Evolutionary conservation across 2,329 filamentous ascomycete species (phyloP).

Genomic region (Sodiomyces alkalinus): DNA sequence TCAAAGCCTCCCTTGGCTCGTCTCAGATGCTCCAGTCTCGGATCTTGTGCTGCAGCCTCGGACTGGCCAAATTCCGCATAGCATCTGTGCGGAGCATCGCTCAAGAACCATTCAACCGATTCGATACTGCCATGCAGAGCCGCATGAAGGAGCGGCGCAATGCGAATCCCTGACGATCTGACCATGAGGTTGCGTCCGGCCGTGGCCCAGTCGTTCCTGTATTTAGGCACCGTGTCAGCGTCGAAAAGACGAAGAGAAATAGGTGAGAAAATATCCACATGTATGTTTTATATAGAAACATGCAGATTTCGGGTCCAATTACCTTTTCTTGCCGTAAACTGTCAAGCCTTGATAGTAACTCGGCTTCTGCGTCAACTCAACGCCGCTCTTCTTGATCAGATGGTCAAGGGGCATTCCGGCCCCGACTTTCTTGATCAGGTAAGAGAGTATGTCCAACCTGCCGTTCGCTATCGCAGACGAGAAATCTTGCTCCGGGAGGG

Average conservation of each 20-base stretch:
- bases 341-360: constrained; percentile 63
- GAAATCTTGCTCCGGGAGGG: constrained; percentile 26
- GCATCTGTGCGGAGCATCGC: constrained; percentile 49
- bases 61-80: constrained; percentile 54
- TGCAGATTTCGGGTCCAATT: constrained; percentile 3
- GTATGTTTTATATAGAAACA: neutral
- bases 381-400: constrained; percentile 49
- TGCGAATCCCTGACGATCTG: constrained; percentile 23
- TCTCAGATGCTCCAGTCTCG: constrained; percentile 44
- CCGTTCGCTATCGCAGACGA: constrained; percentile 27
- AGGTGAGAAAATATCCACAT: too few relatives aligned
- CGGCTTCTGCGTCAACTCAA: constrained; percentile 48
- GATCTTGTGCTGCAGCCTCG: constrained; percentile 43
- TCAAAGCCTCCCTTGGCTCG: constrained; percentile 48
- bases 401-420: constrained; percentile 54
- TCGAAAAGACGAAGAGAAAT: neutral
- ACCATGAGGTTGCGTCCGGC: constrained; percentile 34
- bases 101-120: constrained; percentile 62
- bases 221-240: constrained; percentile 8
- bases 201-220: constrained; percentile 53
- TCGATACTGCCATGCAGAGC: constrained; percentile 44
- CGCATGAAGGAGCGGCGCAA: constrained; percentile 46
- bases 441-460: constrained; percentile 40
- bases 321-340: constrained; percentile 57
- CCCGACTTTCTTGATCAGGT: constrained; percentile 51